Percentiles rank a stretch among this genome's conserved stretches.
phyloP scores from a whole-genome alignment of 179 eudicot species.

The Actinidia arguta region DNA sequence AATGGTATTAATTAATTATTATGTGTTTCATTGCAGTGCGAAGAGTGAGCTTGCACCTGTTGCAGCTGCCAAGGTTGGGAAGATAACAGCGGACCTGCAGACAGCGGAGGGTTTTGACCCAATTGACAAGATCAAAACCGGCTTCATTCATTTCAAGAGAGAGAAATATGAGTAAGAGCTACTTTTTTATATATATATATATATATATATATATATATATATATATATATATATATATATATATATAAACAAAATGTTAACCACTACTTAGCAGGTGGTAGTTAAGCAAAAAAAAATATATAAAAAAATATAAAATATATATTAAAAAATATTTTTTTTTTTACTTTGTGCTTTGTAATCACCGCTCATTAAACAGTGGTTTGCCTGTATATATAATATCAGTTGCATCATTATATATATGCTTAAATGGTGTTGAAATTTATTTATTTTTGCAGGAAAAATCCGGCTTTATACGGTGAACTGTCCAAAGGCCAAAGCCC shows the following conservation, averaged over 20 bases:
- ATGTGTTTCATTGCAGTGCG: constrained; percentile 46
- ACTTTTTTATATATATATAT: too few species aligned
- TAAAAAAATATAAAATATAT: too few species aligned
- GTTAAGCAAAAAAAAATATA: too few species aligned
- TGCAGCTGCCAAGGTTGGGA: constrained; percentile 73
- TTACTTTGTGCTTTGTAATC: neutral
- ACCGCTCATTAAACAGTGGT: neutral
- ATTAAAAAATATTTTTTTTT: neutral
- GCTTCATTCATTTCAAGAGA: constrained; percentile 74
- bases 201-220: too few species aligned
- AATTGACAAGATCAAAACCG: constrained; percentile 67
- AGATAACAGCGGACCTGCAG: constrained; percentile 65
- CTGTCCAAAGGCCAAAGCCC: constrained; percentile 91
- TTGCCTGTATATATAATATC: neutral
- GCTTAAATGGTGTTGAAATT: too few species aligned
- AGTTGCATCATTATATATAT: neutral
- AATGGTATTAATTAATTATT: neutral
- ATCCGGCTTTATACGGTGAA: constrained; percentile 69
- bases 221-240: too few species aligned
- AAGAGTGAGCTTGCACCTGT: constrained; percentile 74
- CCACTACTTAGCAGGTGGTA: too few species aligned
- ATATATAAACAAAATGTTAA: too few species aligned
- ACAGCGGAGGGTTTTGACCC: constrained; percentile 38
- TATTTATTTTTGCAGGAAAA: constrained; percentile 51
- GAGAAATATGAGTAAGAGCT: constrained; percentile 89